A percentile compares a stretch with the other conserved stretches of the same genome.
These are phyloP conservation scores for Mycena capillaripes DNA, from an alignment of 768 basidiomycete genomes.

Conservation along the genomic window DNA sequence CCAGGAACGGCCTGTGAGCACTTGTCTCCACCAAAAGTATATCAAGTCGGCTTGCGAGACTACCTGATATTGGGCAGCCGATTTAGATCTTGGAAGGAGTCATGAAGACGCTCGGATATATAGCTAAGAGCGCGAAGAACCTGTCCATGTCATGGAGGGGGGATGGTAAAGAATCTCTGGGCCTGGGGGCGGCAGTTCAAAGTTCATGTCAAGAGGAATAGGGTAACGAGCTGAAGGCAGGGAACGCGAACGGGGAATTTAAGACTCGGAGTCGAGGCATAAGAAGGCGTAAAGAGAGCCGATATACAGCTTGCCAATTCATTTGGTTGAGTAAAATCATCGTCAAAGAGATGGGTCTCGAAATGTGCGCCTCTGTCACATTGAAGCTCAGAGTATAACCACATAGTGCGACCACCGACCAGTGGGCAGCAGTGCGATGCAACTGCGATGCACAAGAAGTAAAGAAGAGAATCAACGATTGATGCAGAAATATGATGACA, in stretches of 20 bases:
- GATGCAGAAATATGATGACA: too few species aligned
- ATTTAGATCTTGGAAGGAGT: conserved; percentile 16
- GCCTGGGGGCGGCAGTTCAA: conserved; percentile 25
- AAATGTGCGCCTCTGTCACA: not conserved
- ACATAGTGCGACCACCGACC: too few species aligned
- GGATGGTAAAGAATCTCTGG: conserved; percentile 24
- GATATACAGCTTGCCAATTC: not conserved
- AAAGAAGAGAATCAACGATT: too few species aligned
- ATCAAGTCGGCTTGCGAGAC: too few species aligned
- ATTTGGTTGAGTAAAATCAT: conserved; percentile 21
- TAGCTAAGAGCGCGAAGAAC: conserved; percentile 6
- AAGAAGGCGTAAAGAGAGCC: not conserved
- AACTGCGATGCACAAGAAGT: too few species aligned
- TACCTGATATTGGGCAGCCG: conserved; percentile 28
- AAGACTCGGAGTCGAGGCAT: conserved; percentile 9
- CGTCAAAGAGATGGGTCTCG: not conserved
- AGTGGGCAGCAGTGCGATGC: too few species aligned
- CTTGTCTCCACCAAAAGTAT: too few species aligned
- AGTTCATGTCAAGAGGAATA: conserved; percentile 11
- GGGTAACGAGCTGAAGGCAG: not conserved
- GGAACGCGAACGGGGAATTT: conserved; percentile 1
- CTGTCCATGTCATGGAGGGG: conserved; percentile 30
- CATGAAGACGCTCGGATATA: not conserved
- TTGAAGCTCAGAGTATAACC: not conserved
- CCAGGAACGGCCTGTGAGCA: conserved; percentile 28